A percentile compares a stretch with the other conserved stretches of the same genome.
These are phyloP conservation scores for Fusarium illudens DNA, from an alignment of 2,329 filamentous ascomycete species.

Conservation along the genomic window DNA sequence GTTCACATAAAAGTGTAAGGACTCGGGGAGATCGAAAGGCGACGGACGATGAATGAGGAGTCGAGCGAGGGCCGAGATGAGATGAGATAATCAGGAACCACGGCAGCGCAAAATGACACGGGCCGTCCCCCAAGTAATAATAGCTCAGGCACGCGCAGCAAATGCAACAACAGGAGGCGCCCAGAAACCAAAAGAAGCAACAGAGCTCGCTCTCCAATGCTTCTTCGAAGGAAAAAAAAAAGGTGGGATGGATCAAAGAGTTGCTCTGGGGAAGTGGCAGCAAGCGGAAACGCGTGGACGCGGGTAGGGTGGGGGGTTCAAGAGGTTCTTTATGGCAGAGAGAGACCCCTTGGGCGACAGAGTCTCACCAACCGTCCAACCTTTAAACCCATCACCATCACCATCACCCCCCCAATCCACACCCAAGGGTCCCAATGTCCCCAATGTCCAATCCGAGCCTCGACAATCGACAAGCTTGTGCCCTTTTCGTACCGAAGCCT, in stretches of 20 bases:
- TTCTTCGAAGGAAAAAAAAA: slow-evolving; percentile 9
- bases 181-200: slow-evolving; percentile 20
- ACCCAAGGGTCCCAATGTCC: slow-evolving; percentile 5
- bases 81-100: slow-evolving; percentile 28
- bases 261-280: slow-evolving; percentile 31
- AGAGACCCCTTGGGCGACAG: slow-evolving; percentile 10
- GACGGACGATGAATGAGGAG: neutral
- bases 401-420: slow-evolving; percentile 16
- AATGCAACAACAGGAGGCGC: slow-evolving; percentile 16
- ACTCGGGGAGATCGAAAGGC: neutral
- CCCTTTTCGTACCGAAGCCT: slow-evolving; percentile 32
- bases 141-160: slow-evolving; percentile 15
- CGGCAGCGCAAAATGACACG: slow-evolving; percentile 12
- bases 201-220: slow-evolving; percentile 2
- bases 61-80: neutral
- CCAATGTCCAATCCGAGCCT: slow-evolving; percentile 12
- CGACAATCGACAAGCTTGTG: slow-evolving; percentile 20
- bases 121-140: slow-evolving; percentile 13
- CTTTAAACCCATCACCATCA: slow-evolving; percentile 14
- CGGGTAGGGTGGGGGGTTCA: slow-evolving; percentile 35
- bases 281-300: slow-evolving; percentile 18
- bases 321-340: slow-evolving; percentile 31
- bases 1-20: neutral
- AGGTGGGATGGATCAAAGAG: slow-evolving; percentile 30
- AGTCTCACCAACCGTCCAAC: slow-evolving; percentile 1